A percentile compares a stretch with the other conserved stretches of the same genome.
phyloP scores from a whole-genome alignment of 2,329 filamentous ascomycete species.

The Allantophomopsis lycopodina region DNA sequence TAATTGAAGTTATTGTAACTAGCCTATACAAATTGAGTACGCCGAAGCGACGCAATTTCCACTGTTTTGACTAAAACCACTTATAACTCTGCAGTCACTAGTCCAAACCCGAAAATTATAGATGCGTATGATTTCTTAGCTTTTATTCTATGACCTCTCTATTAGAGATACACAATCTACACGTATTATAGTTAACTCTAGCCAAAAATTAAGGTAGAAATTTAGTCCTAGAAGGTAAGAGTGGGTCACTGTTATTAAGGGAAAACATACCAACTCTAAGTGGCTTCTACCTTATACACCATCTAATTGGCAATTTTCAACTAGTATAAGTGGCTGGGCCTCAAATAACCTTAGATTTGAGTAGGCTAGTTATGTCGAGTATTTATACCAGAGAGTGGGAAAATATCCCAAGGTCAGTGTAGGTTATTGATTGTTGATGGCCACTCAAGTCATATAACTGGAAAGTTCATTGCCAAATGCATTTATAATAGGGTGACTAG shows the following conservation, averaged over 20 bases:
- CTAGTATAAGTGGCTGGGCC: background rate
- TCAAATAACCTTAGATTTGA: background rate
- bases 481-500: background rate
- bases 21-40: no score
- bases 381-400: background rate
- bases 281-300: background rate
- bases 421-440: background rate
- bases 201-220: no score
- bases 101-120: no score
- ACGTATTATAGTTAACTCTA: no score
- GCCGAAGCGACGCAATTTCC: no score
- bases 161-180: no score
- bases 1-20: no score
- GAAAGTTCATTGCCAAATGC: background rate
- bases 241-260: background rate
- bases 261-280: background rate
- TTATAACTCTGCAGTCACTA: no score
- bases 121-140: no score
- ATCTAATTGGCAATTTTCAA: background rate
- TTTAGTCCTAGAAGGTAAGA: background rate
- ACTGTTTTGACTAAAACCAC: no score
- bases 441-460: constrained; percentile 1
- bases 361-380: background rate
- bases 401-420: background rate
- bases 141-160: no score